Evolutionary conservation across 2,329 filamentous ascomycete genomes (phyloP), one percentile per base, ranked within the genome.

Genomic region (Magnaporthales sp.): DNA sequence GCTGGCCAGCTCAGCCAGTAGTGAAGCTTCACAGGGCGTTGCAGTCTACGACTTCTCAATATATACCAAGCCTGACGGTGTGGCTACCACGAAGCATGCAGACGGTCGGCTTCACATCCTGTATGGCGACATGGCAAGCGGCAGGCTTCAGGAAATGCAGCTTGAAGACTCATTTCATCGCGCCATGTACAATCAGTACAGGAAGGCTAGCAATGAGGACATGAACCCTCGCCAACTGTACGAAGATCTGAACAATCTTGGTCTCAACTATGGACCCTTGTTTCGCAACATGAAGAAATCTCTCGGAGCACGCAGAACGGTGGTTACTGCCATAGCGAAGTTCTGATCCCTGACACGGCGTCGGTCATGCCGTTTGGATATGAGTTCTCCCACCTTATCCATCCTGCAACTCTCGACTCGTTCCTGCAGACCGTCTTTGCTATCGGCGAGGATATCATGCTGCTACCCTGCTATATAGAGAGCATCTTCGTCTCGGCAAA

Each of bases 351-450:
- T 0, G 79, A 85, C 69, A 86, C 83, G 1, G 80, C 75, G 69
- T 75, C 79, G 2, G 78, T 76, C 61, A 87, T 87, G 84, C 84
- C 84, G 0, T 76, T 76, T 54, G 74, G 78, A 15, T 85, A 81
- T 65, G 84, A 86, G 70, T 86, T 80, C 68, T 76, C 80, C 3
- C 83, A 86, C 69, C 67, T 86, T 4, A 79, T 88, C n/a, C 85
- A 88, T 68, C 85, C 85, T 0, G 80, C 82, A 4, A 86, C 84
- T 0, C 75, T 88, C 13, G 85, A 88, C 69, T 75, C 81, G 2
- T 80, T 86, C 73, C 80, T 88, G 27, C 85, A 88, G 66, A 79
- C 79, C 0, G 75, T 83, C 0, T 80, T 86, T 64, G 77, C 78
- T 6, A 74, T 84, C 2, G 76, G 79, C 4, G 74, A 76, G 3